Evolutionary conservation across 257 asterid genomes (phyloP).

Genomic region (Plantago major): DNA sequence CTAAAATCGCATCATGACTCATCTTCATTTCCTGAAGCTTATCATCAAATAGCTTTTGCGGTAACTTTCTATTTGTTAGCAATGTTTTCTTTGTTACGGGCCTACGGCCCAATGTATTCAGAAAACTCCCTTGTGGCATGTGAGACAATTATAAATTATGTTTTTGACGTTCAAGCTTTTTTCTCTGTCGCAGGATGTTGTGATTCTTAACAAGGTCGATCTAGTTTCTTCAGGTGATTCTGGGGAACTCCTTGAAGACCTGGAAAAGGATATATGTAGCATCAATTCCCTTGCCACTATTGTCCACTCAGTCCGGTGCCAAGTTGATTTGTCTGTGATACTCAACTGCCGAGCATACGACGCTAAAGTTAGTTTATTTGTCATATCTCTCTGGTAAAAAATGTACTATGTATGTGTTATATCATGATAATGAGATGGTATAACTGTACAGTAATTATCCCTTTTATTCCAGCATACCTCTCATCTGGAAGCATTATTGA

Average conservation of each 20-base stretch:
- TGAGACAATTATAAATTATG: conserved; percentile 8
- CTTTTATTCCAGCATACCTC: conserved; percentile 55
- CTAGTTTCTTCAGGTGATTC: conserved; percentile 53
- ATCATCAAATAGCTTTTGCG: conserved; percentile 90
- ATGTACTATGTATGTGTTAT: conserved; percentile 11
- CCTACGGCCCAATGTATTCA: not conserved
- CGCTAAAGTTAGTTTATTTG: conserved; percentile 47
- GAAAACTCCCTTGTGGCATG: conserved; percentile 7
- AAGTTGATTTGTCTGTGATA: conserved; percentile 72
- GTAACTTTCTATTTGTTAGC: conserved; percentile 33
- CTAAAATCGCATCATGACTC: conserved; percentile 63
- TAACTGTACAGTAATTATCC: not conserved
- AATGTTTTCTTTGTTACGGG: conserved; percentile 2
- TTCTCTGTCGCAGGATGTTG: conserved; percentile 63
- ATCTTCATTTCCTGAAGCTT: conserved; percentile 93
- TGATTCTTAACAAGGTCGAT: conserved; percentile 93
- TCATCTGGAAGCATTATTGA: conserved; percentile 75
- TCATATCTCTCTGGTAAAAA: conserved; percentile 1
- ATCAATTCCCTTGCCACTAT: conserved; percentile 79
- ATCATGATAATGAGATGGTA: conserved; percentile 2
- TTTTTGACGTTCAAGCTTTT: conserved; percentile 14
- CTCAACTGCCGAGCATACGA: conserved; percentile 81
- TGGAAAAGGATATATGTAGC: conserved; percentile 70
- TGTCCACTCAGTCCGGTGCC: conserved; percentile 71
- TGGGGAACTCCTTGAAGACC: conserved; percentile 47